Base-by-base conservation (phyloP, 2,329 filamentous ascomycete genomes). In the Ophiocordyceps australis region DNA sequence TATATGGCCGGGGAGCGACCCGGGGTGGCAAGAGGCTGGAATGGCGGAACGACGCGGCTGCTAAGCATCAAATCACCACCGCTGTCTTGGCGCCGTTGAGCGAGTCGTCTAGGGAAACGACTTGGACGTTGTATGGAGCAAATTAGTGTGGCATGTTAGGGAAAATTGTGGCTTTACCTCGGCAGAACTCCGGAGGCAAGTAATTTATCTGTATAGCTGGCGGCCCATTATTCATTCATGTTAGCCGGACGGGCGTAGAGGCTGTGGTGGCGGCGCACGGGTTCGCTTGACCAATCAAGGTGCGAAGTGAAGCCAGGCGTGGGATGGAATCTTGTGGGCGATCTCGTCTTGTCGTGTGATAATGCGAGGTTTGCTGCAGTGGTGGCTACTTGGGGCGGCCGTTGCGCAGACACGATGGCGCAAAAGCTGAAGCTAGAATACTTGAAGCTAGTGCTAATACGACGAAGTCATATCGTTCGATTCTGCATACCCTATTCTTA, bases 1-100 rank as follows among this genome's bases (percentile, higher is more conserved):
- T 15, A 30, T 11, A 33, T 33, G 4, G 26, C 23, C 4, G 30
- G 26, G 9, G 24, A 31, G 8, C 25, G 25, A 10, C 20, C 33
- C 9, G 24, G 15, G 7, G 46, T 45, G 2, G 42, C 41, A 6
- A 52, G 43, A 10, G 50, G 47, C 37, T 0, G 47, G 45, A 16
- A 53, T 39, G 11, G 50, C 49, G 1, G 50, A 50, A 17, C 37
- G 37, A 24, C 48, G 45, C 2, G 40, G 38, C 15, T 44, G 36
- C 2, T 33, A 31, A 3, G 33, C 32, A 24, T 45, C 41, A 21
- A 48, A 40, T 23, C 39, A 25, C 12, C 30, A 25, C 33, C 33
- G 35, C 21, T 14, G 7, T 26, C 22, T 1, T 30, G 16, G 9
- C 17, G 17, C 7, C n/a, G n/a, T n/a, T 15, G 4, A 22, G 21